phyloP scores from a whole-genome alignment of 2,329 filamentous ascomycete genomes.

The Fusarium nygamai region DNA sequence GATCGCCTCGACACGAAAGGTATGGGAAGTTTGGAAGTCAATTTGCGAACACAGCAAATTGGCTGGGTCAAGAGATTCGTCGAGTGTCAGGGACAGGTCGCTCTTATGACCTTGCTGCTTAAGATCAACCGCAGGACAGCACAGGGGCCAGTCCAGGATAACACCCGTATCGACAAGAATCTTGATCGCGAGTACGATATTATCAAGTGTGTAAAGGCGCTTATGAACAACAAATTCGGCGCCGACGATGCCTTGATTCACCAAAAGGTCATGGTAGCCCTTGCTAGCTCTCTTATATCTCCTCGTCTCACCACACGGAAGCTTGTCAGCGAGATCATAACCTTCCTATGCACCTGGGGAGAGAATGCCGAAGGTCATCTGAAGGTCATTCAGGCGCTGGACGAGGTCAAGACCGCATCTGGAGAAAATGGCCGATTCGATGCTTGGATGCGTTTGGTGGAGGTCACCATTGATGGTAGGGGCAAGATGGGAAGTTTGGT shows the following conservation, averaged over 20 bases:
- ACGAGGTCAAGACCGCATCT: slow-evolving; percentile 86
- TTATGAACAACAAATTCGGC: slow-evolving; percentile 99
- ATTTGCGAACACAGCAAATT: slow-evolving; percentile 93
- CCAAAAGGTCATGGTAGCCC: slow-evolving; percentile 87
- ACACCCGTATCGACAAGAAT: slow-evolving; percentile 74
- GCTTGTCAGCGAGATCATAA: slow-evolving; percentile 93
- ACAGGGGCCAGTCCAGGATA: slow-evolving; percentile 73
- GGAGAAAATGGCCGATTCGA: slow-evolving; percentile 96
- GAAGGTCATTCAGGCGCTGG: slow-evolving; percentile 93
- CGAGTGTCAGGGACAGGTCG: slow-evolving; percentile 96
- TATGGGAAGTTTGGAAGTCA: slow-evolving; percentile 92
- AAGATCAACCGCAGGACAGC: slow-evolving; percentile 92
- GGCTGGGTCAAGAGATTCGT: slow-evolving; percentile 97
- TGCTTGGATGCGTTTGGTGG: slow-evolving; percentile 97
- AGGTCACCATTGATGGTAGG: slow-evolving; percentile 94
- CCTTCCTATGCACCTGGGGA: slow-evolving; percentile 95
- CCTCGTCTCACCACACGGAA: slow-evolving; percentile 91
- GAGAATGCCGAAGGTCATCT: slow-evolving; percentile 84
- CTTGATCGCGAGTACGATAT: slow-evolving; percentile 96
- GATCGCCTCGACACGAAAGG: slow-evolving; percentile 93
- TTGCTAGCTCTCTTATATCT: slow-evolving; percentile 87
- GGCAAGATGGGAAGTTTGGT: slow-evolving; percentile 99
- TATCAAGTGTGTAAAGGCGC: slow-evolving; percentile 93
- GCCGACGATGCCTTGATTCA: slow-evolving; percentile 94
- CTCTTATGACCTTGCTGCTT: slow-evolving; percentile 89